phyloP scores from a whole-genome alignment of 1,284 basidiomycete species.

The Ganoderma resinaceum region DNA sequence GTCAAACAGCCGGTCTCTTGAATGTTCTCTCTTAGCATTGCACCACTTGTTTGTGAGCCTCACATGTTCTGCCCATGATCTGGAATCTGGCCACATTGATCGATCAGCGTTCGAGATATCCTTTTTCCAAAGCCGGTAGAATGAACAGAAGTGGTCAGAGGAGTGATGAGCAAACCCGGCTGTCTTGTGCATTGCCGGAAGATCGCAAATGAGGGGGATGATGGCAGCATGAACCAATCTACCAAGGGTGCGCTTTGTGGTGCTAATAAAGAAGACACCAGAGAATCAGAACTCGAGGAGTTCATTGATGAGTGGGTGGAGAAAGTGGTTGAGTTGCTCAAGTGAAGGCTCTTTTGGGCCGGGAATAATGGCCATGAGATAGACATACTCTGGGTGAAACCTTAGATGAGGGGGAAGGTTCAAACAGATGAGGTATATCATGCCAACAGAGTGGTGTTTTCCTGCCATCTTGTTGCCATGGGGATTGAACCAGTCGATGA shows the following conservation, averaged over 20 bases:
- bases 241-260: conserved; percentile 11
- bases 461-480: conserved; percentile 37
- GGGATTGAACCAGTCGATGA: conserved; percentile 41
- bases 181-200: conserved; percentile 27
- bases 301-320: conserved; percentile 33
- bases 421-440: conserved; percentile 25
- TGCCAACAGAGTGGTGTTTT: conserved; percentile 31
- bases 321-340: conserved; percentile 31
- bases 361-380: conserved; percentile 35
- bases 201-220: conserved; percentile 27
- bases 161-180: conserved; percentile 23
- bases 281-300: conserved; percentile 28
- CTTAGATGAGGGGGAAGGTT: conserved; percentile 35
- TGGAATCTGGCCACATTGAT: background rate
- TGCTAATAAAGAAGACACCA: conserved; percentile 22
- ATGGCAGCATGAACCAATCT: conserved; percentile 23
- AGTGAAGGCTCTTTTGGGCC: conserved; percentile 23
- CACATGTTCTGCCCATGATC: too few species aligned
- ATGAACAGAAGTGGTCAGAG: conserved; percentile 29
- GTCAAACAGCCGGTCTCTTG: background rate
- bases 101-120: background rate
- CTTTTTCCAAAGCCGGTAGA: conserved; percentile 12
- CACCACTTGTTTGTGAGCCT: background rate
- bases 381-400: conserved; percentile 36
- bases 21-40: background rate